Evolutionary conservation across 73 alveolate species (phyloP), one percentile per base, ranked within the genome.

Genomic region (Paramecium pentaurelia): DNA sequence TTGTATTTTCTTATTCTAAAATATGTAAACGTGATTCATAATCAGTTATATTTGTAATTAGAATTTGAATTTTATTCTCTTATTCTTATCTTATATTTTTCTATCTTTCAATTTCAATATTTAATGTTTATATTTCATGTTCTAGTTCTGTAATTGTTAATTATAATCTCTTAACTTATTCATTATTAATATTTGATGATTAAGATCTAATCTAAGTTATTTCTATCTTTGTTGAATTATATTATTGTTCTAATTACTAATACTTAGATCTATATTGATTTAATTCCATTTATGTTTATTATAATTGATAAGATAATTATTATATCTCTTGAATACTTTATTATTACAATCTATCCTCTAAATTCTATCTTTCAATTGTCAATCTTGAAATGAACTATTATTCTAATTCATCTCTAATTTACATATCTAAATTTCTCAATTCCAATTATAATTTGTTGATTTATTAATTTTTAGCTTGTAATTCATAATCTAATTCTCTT

Each of bases 1-100:
- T 40, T 8, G 73, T 28, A 80, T 80, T 80, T 36, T 80, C 91
- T 80, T 80, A 80, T 47, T 80, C 71, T 25, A 80, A 47, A 80
- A 80, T 80, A 44, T 80, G 71, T 2, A 80, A 20, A 40, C 91
- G 49, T 8, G 91, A 80, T 80, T 80, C 91, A 80, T 80, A 80
- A 45, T 80, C 77, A 22, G 91, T 80, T 8, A 49, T 47, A 32
- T 44, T 80, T 80, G 47, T 25, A 18, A 80, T 80, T 45, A 80
- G 18, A 27, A 45, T 22, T 42, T 40, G 10, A 8, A 80, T 49
- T 42, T 80, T 80, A 80, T 34, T 28, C 16, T 80, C 91, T 27
- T 80, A 47, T 47, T 80, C 91, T 25, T 22, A 27, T 80, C 73
- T 40, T 80, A 80, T 44, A 10, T 80, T 80, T 42, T 47, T 80